These are phyloP conservation scores for Neofusicoccum parvum DNA, from an alignment of 2,329 filamentous ascomycete species.

Conservation along the genomic window DNA sequence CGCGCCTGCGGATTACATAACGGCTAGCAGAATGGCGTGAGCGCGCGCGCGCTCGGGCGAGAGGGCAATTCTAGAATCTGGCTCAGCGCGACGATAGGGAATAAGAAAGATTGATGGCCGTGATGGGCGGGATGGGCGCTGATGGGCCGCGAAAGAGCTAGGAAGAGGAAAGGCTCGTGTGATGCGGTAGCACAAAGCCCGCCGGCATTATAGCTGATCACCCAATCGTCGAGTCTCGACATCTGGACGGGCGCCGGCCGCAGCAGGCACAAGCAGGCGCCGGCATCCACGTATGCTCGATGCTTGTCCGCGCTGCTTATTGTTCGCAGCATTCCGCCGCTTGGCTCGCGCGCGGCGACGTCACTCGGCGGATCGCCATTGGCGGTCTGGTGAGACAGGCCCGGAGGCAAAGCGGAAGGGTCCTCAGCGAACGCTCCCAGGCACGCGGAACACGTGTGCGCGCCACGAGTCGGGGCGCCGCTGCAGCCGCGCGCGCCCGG, in stretches of 20 bases:
- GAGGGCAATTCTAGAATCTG: slow-evolving; percentile 15
- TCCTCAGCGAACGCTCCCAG: neutral
- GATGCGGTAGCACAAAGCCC: slow-evolving; percentile 14
- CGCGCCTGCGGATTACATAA: slow-evolving; percentile 17
- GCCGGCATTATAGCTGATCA: slow-evolving; percentile 18
- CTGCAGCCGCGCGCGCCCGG: neutral
- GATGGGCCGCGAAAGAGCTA: slow-evolving; percentile 16
- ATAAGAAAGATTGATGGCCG: slow-evolving; percentile 7
- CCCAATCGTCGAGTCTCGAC: slow-evolving; percentile 5
- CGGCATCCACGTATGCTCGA: neutral
- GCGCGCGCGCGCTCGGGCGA: slow-evolving; percentile 10
- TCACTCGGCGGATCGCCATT: slow-evolving; percentile 19
- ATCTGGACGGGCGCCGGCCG: neutral
- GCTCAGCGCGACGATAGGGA: slow-evolving; percentile 11
- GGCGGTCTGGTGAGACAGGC: slow-evolving; percentile 18
- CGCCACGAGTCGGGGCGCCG: slow-evolving; percentile 1
- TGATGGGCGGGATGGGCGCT: slow-evolving; percentile 18
- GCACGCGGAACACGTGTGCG: slow-evolving; percentile 11
- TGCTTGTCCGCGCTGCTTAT: slow-evolving; percentile 12
- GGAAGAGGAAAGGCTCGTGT: slow-evolving; percentile 20
- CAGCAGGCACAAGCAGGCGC: neutral
- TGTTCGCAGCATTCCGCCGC: slow-evolving; percentile 14
- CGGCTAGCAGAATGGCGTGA: slow-evolving; percentile 15
- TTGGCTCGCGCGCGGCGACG: slow-evolving; percentile 12
- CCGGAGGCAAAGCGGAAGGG: neutral